Evolutionary conservation across 2,329 filamentous ascomycete genomes (phyloP).

Genomic region (Phaeosphaeriaceae sp.): DNA sequence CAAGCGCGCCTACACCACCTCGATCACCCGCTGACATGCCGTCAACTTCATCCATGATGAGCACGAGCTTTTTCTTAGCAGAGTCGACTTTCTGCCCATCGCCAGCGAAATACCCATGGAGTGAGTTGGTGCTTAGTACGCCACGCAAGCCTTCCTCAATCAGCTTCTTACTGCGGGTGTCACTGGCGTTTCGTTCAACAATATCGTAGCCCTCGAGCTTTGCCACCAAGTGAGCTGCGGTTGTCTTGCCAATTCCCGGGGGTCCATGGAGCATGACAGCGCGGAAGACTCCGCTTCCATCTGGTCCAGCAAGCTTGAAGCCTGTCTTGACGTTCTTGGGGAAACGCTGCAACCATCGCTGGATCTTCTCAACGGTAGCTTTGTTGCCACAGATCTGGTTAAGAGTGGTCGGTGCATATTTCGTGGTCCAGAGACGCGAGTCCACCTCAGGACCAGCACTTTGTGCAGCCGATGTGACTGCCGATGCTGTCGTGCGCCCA

Average conservation of each 20-base stretch:
- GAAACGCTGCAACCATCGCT: slow-evolving; percentile 86
- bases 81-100: slow-evolving; percentile 81
- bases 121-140: slow-evolving; percentile 89
- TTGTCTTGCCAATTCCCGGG: slow-evolving; percentile 97
- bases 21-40: slow-evolving; percentile 98
- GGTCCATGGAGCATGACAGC: slow-evolving; percentile 96
- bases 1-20: slow-evolving; percentile 91
- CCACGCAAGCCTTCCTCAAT: slow-evolving; percentile 89
- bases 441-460: slow-evolving; percentile 35
- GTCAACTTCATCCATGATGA: slow-evolving; percentile 99
- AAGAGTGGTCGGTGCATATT: slow-evolving; percentile 87
- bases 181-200: slow-evolving; percentile 94
- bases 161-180: slow-evolving; percentile 93
- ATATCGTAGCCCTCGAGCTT: slow-evolving; percentile 93
- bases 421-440: slow-evolving; percentile 80
- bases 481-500: slow-evolving; percentile 47
- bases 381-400: slow-evolving; percentile 97
- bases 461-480: slow-evolving; percentile 28
- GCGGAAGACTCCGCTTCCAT: slow-evolving; percentile 82
- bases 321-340: slow-evolving; percentile 76
- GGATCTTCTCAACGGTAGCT: slow-evolving; percentile 83
- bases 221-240: slow-evolving; percentile 91
- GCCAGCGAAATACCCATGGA: slow-evolving; percentile 87
- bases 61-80: slow-evolving; percentile 88
- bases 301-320: slow-evolving; percentile 82